Evolutionary conservation across 495 filamentous ascomycete genomes (phyloP).

Genomic region (Lasiosphaeria ovina): DNA sequence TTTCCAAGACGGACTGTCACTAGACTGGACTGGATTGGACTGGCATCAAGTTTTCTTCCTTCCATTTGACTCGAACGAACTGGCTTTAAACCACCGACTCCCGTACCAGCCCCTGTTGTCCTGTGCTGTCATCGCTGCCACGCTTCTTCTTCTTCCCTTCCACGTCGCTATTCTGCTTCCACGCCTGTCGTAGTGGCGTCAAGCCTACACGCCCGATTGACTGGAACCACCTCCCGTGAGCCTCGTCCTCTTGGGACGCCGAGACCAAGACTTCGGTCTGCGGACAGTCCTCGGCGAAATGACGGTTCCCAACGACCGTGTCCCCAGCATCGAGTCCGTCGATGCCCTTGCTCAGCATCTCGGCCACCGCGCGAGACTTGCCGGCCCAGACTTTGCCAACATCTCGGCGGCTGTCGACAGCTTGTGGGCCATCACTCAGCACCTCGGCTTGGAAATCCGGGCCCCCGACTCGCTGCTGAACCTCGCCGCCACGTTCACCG

Average conservation of each 20-base stretch:
- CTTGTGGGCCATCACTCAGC: conserved; percentile 47
- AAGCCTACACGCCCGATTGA: neutral
- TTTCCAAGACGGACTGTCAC: too few relatives aligned
- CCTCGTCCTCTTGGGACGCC: neutral
- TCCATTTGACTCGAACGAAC: too few relatives aligned
- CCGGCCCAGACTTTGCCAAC: conserved; percentile 39
- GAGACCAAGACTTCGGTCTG: neutral
- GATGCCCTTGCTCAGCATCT: conserved; percentile 41
- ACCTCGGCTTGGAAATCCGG: conserved; percentile 49
- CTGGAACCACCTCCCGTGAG: neutral
- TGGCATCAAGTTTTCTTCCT: too few relatives aligned
- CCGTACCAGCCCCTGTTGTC: too few relatives aligned
- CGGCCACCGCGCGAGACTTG: conserved; percentile 36
- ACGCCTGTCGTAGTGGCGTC: neutral
- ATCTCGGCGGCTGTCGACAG: conserved; percentile 38
- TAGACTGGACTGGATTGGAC: too few relatives aligned
- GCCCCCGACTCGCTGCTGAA: conserved; percentile 50
- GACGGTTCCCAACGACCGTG: conserved; percentile 18
- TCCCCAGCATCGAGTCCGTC: conserved; percentile 40
- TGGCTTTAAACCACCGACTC: too few relatives aligned
- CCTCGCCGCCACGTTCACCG: conserved; percentile 20
- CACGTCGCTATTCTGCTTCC: neutral
- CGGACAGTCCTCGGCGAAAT: conserved; percentile 11
- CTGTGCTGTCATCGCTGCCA: too few relatives aligned
- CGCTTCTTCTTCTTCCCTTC: neutral